A percentile compares a stretch with the other conserved stretches of the same genome.
Conservation (phyloP, 768 basidiomycete species). For the Leccinum incarnatum region DNA sequence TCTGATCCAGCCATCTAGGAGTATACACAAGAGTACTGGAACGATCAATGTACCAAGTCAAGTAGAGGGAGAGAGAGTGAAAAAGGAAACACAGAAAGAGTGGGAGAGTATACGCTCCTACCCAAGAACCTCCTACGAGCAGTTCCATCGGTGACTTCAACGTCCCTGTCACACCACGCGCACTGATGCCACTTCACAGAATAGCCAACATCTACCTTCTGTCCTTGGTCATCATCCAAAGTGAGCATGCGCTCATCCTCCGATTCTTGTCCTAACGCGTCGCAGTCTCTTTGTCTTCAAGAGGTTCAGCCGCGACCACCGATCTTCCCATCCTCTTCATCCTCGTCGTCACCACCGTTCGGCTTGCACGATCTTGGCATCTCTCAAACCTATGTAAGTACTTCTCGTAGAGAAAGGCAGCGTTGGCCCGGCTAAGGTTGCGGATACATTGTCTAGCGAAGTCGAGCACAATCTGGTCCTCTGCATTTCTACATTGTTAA, state of each 20-base stretch:
- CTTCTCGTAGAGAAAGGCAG: too few species aligned
- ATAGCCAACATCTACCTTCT: constrained; percentile 94
- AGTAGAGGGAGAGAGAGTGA: constrained; percentile 10
- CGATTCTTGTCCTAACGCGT: constrained; percentile 11
- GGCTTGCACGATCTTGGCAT: too few species aligned
- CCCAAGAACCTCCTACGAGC: constrained; percentile 92
- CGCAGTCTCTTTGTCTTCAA: constrained; percentile 66
- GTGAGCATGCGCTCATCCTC: constrained; percentile 37
- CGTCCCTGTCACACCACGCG: too few species aligned
- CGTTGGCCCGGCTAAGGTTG: too few species aligned
- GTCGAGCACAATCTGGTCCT: too few species aligned
- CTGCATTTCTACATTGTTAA: too few species aligned
- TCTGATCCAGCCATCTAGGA: constrained; percentile 90
- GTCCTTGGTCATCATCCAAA: constrained; percentile 71
- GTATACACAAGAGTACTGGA: constrained; percentile 89
- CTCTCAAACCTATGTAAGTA: too few species aligned
- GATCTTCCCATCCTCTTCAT: constrained; percentile 88
- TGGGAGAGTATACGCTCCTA: constrained; percentile 31
- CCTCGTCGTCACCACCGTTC: constrained; percentile 46
- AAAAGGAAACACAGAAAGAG: not conserved
- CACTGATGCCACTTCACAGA: constrained; percentile 34
- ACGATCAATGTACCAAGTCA: constrained; percentile 51
- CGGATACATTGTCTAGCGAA: too few species aligned
- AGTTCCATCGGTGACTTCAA: constrained; percentile 74
- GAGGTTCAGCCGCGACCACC: constrained; percentile 77